Evolutionary conservation across 805 yeast species (phyloP), one percentile per base, ranked within the genome.

Genomic region (Lipomyces yamanashiensis): DNA sequence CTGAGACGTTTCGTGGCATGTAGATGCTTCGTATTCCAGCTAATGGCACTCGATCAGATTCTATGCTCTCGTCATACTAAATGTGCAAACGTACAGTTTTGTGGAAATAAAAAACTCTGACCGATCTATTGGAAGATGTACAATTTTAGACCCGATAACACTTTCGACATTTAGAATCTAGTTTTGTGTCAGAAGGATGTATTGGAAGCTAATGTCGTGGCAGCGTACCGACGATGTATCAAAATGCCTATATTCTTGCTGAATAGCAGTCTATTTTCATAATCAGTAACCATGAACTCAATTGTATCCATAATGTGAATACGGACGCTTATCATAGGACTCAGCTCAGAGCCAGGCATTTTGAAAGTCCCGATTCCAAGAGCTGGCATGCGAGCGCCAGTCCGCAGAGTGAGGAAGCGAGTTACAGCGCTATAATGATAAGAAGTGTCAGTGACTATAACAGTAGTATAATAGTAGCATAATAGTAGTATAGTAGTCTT

Each of bases 361-460:
- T 87, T 82, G 87, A 89, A 88, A 34, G 95, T 88, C 51, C 96
- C 95, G 51, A 88, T 81, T 1, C 90, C 92, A 47, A 89, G 78
- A 15, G 79, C 81, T 41, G 93, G 93, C 63, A 89, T 86, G 44
- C 72, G 66, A 39, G 77, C 78, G 17, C 93, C 93, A 63, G 84
- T 82, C 80, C 87, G 88, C 62, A 87, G 77, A 1, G 40, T 39
- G 45, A 59, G 54, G 6, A 15, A 23, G 19, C 66, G 62, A 43
- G 79, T 80, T 65, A 37, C 17, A 28, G 53, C 21, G 7, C 40
- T 49, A 3, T 28, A 7, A 19, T 19, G 9, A 21, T 9, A 17
- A 7, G 19, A 19, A 2, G 10, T 10, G 40, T 33, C n/a, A 9
- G 17, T 19, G 6, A 19, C 15, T n/a, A n/a, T n/a, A n/a, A 43